Evolutionary conservation across 441 rosid genomes (phyloP).

Genomic region (Erodium chrysanthum): DNA sequence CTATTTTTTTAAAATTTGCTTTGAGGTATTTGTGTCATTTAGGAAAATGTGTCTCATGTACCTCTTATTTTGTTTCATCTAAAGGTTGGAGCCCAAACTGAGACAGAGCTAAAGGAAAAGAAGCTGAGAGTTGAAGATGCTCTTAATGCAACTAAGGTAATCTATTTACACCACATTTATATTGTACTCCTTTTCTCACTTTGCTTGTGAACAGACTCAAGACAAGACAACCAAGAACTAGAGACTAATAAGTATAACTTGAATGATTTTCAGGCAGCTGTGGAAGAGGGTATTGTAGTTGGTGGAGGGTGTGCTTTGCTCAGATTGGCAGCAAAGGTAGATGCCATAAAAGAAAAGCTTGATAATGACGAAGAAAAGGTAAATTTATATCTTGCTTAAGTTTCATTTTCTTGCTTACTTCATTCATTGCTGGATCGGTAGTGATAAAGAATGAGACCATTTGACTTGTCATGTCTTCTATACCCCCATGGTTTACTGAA

Average conservation of each 20-base stretch:
- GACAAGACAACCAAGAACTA: too few species aligned
- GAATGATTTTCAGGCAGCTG: slow-evolving; percentile 50
- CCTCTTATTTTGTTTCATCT: slow-evolving; percentile 5
- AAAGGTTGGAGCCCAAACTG: slow-evolving; percentile 97
- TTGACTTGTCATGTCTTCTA: not conserved
- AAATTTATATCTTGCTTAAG: not conserved
- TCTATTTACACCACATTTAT: not conserved
- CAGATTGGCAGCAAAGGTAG: slow-evolving; percentile 79
- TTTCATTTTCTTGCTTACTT: too few species aligned
- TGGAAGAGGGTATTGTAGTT: slow-evolving; percentile 94
- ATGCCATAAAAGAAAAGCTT: slow-evolving; percentile 55
- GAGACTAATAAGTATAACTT: not conserved
- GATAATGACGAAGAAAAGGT: slow-evolving; percentile 84
- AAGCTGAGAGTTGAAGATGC: slow-evolving; percentile 94
- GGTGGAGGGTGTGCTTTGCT: slow-evolving; percentile 88
- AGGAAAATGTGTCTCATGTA: not conserved
- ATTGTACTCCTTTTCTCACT: not conserved
- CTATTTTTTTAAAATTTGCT: not conserved
- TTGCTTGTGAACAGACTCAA: not conserved
- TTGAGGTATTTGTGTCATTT: not conserved
- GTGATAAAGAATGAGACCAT: not conserved
- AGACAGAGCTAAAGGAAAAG: slow-evolving; percentile 93
- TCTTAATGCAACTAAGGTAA: slow-evolving; percentile 88
- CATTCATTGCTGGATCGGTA: not conserved
- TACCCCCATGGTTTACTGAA: not conserved